Evolutionary conservation across 805 yeast species (phyloP).

Genomic region (Pichia kluyveri): DNA sequence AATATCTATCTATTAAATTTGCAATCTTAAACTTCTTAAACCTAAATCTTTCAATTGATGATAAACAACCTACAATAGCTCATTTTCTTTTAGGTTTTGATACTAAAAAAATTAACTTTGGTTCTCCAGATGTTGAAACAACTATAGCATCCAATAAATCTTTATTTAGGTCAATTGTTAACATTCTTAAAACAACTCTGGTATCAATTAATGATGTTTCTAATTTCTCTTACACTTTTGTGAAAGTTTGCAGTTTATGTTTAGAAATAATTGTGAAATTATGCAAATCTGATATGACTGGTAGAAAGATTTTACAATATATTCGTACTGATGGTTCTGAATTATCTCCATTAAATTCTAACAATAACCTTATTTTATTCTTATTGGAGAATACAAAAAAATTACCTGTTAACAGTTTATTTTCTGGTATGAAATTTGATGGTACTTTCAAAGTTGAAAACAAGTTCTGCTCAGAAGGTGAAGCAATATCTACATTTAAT

Average conservation of each 20-base stretch:
- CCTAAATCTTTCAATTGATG: slow-evolving; percentile 31
- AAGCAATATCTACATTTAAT: slow-evolving; percentile 44
- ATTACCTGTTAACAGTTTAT: slow-evolving; percentile 43
- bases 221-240: slow-evolving; percentile 43
- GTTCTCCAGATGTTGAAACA: slow-evolving; percentile 30
- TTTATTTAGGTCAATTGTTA: slow-evolving; percentile 45
- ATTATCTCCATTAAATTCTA: slow-evolving; percentile 1
- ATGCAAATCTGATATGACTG: slow-evolving; percentile 47
- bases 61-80: slow-evolving; percentile 39
- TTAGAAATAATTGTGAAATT: slow-evolving; percentile 58
- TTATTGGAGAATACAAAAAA: slow-evolving; percentile 46
- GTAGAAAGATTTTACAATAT: slow-evolving; percentile 39
- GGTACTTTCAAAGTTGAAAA: slow-evolving; percentile 31
- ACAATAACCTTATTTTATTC: slow-evolving; percentile 38
- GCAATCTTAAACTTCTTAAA: slow-evolving; percentile 51
- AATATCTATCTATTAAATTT: slow-evolving; percentile 41
- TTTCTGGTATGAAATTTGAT: slow-evolving; percentile 43
- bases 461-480: slow-evolving; percentile 26
- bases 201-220: slow-evolving; percentile 28
- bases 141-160: slow-evolving; percentile 48
- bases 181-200: slow-evolving; percentile 40
- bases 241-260: slow-evolving; percentile 47
- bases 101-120: slow-evolving; percentile 38
- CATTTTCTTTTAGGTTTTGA: slow-evolving; percentile 78
- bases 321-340: slow-evolving; percentile 35